Conservation (phyloP, 176 grass and related monocot species). For the Paspalum vaginatum region DNA sequence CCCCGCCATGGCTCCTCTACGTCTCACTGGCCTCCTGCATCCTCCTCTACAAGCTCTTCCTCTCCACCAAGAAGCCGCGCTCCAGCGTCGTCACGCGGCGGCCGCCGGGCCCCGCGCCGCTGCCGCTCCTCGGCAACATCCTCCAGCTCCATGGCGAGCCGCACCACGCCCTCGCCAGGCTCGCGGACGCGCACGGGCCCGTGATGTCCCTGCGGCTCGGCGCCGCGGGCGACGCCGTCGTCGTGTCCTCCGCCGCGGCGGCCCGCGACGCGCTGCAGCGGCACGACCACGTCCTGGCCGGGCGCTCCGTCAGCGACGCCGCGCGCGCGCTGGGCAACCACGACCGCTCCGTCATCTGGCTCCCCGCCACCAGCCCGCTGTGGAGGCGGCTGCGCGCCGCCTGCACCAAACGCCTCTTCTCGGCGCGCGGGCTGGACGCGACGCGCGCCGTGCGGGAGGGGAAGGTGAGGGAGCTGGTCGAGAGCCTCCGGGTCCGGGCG, state of each 20-base stretch:
- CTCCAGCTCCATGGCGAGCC: conserved; percentile 41
- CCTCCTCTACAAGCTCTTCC: conserved; percentile 46
- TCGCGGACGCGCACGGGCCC: conserved; percentile 51
- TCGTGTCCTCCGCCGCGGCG: conserved; percentile 50
- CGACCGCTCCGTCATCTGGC: conserved; percentile 49
- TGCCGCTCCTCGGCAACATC: conserved; percentile 60
- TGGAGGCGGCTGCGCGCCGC: conserved; percentile 59
- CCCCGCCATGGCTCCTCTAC: conserved; percentile 40
- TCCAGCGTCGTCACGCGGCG: conserved; percentile 19
- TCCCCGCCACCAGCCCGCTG: conserved; percentile 45
- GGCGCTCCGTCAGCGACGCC: conserved; percentile 47
- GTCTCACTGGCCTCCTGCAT: conserved; percentile 33
- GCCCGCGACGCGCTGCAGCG: conserved; percentile 55
- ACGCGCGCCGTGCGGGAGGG: conserved; percentile 38
- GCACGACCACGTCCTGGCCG: conserved; percentile 52
- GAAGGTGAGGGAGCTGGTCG: conserved; percentile 51
- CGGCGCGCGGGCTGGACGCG: conserved; percentile 48
- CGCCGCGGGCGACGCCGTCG: conserved; percentile 28
- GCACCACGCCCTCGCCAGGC: conserved; percentile 55
- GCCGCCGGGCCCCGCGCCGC: conserved; percentile 41
- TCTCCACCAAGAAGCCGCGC: neutral
- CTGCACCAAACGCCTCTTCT: conserved; percentile 52
- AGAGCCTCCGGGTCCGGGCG: neutral
- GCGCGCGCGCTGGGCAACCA: conserved; percentile 48
- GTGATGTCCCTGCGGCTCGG: conserved; percentile 65